These are phyloP conservation scores for Thymus mandschuricus DNA, from an alignment of 257 asterid genomes.

Conservation along the genomic window DNA sequence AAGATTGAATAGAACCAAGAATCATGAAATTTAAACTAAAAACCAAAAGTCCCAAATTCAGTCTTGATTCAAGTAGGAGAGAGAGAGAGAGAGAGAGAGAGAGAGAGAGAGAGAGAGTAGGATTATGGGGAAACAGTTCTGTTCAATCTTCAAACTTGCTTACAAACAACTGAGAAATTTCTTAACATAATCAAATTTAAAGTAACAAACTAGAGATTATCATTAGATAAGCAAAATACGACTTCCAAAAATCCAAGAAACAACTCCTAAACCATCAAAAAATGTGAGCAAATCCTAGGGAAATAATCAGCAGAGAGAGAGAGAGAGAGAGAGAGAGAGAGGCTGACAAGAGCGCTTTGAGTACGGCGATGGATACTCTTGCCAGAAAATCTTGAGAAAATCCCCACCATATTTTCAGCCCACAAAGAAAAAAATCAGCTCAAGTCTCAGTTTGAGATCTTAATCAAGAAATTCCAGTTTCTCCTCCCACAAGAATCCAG, in stretches of 20 bases:
- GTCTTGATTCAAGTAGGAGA: conserved; percentile 1
- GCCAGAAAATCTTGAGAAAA: conserved; percentile 86
- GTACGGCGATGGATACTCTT: conserved; percentile 72
- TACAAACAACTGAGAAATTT: conserved; percentile 2
- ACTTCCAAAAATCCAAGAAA: not conserved
- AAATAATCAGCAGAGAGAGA: not conserved
- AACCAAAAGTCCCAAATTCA: not conserved
- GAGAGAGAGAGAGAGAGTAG: no score
- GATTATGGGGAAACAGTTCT: not conserved
- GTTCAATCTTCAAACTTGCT: not conserved
- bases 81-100: not conserved
- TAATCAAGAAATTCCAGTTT: not conserved
- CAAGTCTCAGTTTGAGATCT: not conserved
- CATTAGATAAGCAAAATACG: no score
- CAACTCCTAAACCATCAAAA: conserved; percentile 2
- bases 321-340: not conserved
- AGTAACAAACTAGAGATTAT: not conserved
- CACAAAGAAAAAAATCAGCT: conserved; percentile 5
- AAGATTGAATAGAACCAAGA: not conserved
- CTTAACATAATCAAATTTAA: not conserved
- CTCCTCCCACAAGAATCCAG: not conserved
- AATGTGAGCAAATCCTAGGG: conserved; percentile 8
- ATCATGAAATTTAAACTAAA: not conserved
- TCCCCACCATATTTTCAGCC: conserved; percentile 65
- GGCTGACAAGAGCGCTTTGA: conserved; percentile 83